Base-by-base conservation (phyloP, 768 basidiomycete species). In the Naganishia friedmannii region DNA sequence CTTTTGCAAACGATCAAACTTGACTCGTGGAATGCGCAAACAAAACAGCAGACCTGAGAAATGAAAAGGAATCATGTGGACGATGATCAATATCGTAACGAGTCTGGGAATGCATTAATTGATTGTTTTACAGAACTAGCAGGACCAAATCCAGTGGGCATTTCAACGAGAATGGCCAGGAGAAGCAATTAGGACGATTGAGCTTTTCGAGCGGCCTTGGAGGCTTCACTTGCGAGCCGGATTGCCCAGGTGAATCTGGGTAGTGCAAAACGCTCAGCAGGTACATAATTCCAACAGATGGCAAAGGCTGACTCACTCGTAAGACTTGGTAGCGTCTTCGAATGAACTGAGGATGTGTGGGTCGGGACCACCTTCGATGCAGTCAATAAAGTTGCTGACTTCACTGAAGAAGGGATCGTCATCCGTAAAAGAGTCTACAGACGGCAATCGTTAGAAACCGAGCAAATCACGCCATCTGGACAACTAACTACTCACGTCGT, bases 301-400 rank as follows among this genome's bases (percentile, higher is more conserved):
- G 21, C 15, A 32, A 8, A 32, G 17, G n/a, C 17, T 9, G 2
- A 69, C 68, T 58, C 42, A 84, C 79, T 94, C 88, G 74, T 95
- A 95, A 8, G 92, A 90, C 82, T 86, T 88, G 75, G 92, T 92
- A 80, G 74, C 74, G 89, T 93, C 93, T 81, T 92, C 91, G 82
- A 89, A 95, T 13, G 87, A 86, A 76, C 88, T 89, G 67, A 96
- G 84, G 77, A 95, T 92, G 76, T 88, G 86, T 23, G 88, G 87
- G 63, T 92, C 90, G 2, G 90, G 87, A 72, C 92, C 89, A 78
- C 90, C 89, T 81, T 92, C 91, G 66, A 93, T 88, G 72, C 89
- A 84, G 80, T 94, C 92, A 73, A 95, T 90, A 79, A 92, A 86
- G 81, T 91, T 90, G 48, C 91, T 93, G 53, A 88, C 84, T 83